These are phyloP conservation scores for Haematococcus lacustris DNA, from an alignment of 139 green algal genomes.

Conservation along the genomic window DNA sequence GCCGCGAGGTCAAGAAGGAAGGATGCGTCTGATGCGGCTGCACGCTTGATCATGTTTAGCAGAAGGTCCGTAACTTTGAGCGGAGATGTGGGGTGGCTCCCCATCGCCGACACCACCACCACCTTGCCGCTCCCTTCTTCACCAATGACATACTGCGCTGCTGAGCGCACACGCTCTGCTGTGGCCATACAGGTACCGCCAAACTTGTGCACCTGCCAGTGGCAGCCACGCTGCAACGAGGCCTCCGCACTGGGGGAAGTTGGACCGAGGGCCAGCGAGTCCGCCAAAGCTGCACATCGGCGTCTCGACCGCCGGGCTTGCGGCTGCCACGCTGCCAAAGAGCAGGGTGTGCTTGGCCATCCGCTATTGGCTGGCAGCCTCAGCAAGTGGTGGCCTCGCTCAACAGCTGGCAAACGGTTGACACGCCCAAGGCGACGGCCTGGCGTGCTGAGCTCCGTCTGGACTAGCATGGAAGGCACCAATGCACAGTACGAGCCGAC, in stretches of 20 bases:
- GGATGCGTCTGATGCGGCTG: constrained; percentile 44
- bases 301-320: too few relatives aligned
- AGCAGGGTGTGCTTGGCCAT: too few relatives aligned
- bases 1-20: constrained; percentile 81
- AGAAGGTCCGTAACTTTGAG: constrained; percentile 86
- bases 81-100: constrained; percentile 54
- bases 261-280: too few relatives aligned
- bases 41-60: constrained; percentile 76
- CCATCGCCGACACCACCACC: constrained; percentile 83
- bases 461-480: too few relatives aligned
- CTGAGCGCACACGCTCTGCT: constrained; percentile 73
- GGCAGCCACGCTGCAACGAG: constrained; percentile 28
- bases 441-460: too few relatives aligned
- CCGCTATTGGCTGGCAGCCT: too few relatives aligned
- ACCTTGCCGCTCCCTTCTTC: constrained; percentile 45
- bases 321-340: too few relatives aligned
- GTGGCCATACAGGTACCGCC: constrained; percentile 92
- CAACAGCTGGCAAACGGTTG: too few relatives aligned
- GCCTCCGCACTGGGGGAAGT: neutral
- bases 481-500: too few relatives aligned
- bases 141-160: constrained; percentile 65
- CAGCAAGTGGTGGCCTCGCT: too few relatives aligned
- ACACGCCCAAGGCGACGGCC: too few relatives aligned
- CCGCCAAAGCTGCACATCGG: too few relatives aligned
- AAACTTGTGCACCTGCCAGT: constrained; percentile 90